Evolutionary conservation across 208 protist species (phyloP).

Genomic region (Pavlovales sp.): DNA sequence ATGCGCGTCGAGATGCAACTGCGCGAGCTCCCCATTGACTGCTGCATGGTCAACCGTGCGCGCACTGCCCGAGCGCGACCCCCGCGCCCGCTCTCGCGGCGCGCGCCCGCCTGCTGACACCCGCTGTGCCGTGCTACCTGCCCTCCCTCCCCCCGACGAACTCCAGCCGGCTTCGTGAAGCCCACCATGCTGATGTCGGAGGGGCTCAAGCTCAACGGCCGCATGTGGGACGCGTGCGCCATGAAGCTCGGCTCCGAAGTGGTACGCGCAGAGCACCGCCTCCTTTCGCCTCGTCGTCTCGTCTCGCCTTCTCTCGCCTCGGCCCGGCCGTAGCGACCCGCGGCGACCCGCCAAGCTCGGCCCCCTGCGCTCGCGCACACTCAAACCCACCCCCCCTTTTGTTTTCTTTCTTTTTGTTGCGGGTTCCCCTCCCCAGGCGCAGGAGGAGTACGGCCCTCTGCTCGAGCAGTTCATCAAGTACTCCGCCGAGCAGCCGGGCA

Average conservation of each 20-base stretch:
- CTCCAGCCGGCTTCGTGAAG: background rate
- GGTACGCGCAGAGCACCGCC: background rate
- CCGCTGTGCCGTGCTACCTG: too few species aligned
- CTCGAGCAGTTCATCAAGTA: background rate
- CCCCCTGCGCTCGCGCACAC: too few species aligned
- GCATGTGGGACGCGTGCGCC: background rate
- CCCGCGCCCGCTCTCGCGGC: too few species aligned
- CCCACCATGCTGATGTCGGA: background rate
- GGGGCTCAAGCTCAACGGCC: background rate
- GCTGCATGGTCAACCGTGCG: background rate
- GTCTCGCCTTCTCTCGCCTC: too few species aligned
- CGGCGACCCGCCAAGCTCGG: too few species aligned
- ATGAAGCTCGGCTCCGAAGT: background rate
- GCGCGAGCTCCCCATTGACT: background rate
- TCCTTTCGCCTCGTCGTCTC: too few species aligned
- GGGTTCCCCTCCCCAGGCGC: background rate
- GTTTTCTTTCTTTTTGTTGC: too few species aligned
- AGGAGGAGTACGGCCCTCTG: background rate
- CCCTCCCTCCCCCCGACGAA: too few species aligned
- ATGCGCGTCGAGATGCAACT: background rate
- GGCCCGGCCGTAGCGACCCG: too few species aligned
- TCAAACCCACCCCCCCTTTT: too few species aligned
- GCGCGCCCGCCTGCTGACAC: too few species aligned
- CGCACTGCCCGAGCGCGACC: too few species aligned
- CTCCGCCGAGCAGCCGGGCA: background rate